Evolutionary conservation across 345 rosid genomes (phyloP), one percentile per base, ranked within the genome.

Genomic region (Moringa oleifera): DNA sequence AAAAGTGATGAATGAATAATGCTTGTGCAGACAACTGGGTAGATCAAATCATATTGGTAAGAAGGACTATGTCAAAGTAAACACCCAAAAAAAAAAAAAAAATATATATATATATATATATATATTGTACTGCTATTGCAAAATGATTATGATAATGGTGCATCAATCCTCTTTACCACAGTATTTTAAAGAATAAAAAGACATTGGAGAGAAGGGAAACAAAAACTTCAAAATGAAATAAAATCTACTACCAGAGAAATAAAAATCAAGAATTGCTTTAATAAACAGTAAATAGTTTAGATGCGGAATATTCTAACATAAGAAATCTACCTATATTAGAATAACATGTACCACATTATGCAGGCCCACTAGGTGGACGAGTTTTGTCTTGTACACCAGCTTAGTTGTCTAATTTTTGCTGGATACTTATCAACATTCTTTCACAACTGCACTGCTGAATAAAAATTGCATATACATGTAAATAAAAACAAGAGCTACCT

Each of bases 401-500:
- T 7, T 28, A 8, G 5, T 28, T 28, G 33, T 28, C 33, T 28
- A 28, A n/a, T n/a, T n/a, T 41, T 11, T 11, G 13, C 47, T 41
- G 12, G 47, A 16, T 41, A 16, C 47, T 41, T 41, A 41, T 41
- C 17, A 15, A 41, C 47, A 41, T 11, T 8, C 47, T 41, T 11
- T 41, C 2, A 41, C 1, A 41, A 41, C 47, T 15, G 1, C 6
- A 41, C 47, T 16, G 5, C 6, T 41, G 17, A 41, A 41, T 41
- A 4, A 41, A 28, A 28, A 41, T 16, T 41, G 47, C 6, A 41
- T 41, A 41, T 15, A 41, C 6, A 41, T 7, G 6, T 41, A 8
- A 28, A 28, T 2, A 28, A 8, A 7, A 11, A 33, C 25, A 63
- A 37, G 4, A 18, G 21, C 68, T 81, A 93, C 98, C 97, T 90